Conservation (phyloP, 2,329 filamentous ascomycete species). For the Penicillium psychrosexuale region DNA sequence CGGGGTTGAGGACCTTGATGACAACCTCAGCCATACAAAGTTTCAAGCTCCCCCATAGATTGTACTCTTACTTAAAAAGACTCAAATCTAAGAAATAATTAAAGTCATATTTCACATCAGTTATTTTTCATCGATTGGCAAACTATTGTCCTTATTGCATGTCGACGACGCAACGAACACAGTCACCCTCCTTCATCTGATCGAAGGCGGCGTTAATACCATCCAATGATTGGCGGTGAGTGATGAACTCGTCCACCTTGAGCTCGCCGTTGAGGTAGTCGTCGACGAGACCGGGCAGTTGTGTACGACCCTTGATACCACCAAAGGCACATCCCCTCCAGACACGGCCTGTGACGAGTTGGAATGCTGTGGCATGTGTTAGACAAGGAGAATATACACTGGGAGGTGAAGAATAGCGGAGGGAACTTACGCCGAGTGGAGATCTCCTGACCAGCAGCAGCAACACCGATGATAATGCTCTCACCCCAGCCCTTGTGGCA, state of each 20-base stretch:
- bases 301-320: slow-evolving; percentile 93
- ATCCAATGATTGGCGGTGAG: slow-evolving; percentile 77
- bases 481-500: slow-evolving; percentile 99
- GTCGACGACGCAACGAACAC: slow-evolving; percentile 88
- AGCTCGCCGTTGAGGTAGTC: slow-evolving; percentile 88
- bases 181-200: slow-evolving; percentile 94
- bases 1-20: slow-evolving; percentile 23
- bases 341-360: slow-evolving; percentile 93
- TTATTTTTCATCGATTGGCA: slow-evolving; percentile 14
- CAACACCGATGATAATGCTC: slow-evolving; percentile 96
- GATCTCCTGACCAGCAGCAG: slow-evolving; percentile 94
- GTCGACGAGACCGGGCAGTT: slow-evolving; percentile 79
- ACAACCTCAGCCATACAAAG: slow-evolving; percentile 9
- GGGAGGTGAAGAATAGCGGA: slow-evolving; percentile 2
- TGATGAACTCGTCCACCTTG: slow-evolving; percentile 99
- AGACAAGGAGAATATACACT: slow-evolving; percentile 8
- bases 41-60: not conserved
- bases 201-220: slow-evolving; percentile 89
- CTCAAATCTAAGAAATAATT: slow-evolving; percentile 8
- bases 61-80: not conserved
- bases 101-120: slow-evolving; percentile 24
- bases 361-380: slow-evolving; percentile 69
- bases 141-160: slow-evolving; percentile 41
- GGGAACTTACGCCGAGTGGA: slow-evolving; percentile 75
- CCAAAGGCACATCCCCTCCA: slow-evolving; percentile 99